Conservation (phyloP, 1,139 yeast genomes). For the Nakaseomyces bracarensis region DNA sequence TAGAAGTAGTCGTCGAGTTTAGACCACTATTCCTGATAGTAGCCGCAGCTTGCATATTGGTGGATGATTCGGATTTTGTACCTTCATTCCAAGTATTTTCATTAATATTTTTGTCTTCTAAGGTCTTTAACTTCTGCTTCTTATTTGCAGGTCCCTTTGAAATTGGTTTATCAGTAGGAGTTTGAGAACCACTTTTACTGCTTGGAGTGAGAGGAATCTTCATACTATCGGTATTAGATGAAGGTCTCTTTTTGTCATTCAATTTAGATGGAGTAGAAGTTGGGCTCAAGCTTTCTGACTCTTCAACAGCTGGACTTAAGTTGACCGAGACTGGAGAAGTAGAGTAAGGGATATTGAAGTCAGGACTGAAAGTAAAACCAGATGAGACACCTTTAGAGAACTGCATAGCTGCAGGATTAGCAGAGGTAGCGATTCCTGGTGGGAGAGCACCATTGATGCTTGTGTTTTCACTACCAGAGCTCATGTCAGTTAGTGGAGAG, state of each 20-base stretch:
- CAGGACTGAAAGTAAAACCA: constrained; percentile 23
- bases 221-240: neutral
- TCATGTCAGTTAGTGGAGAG: constrained; percentile 7
- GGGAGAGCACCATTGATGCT: constrained; percentile 2
- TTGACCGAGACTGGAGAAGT: constrained; percentile 75
- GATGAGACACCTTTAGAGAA: constrained; percentile 5
- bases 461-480: constrained; percentile 1
- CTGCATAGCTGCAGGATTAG: constrained; percentile 4
- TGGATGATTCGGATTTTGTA: neutral
- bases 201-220: neutral
- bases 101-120: neutral
- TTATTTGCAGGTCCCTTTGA: neutral
- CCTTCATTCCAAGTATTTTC: neutral
- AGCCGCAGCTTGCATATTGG: neutral
- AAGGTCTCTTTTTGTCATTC: constrained; percentile 2
- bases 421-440: neutral
- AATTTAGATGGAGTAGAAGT: constrained; percentile 3
- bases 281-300: constrained; percentile 1
- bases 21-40: neutral
- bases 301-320: constrained; percentile 25
- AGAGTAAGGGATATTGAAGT: constrained; percentile 50
- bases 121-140: constrained; percentile 4
- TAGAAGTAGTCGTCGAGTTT: neutral
- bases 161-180: neutral
- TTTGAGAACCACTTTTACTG: neutral